Base-by-base conservation (phyloP, 116 monocot genomes). In the Papilionanthe hybrid region DNA sequence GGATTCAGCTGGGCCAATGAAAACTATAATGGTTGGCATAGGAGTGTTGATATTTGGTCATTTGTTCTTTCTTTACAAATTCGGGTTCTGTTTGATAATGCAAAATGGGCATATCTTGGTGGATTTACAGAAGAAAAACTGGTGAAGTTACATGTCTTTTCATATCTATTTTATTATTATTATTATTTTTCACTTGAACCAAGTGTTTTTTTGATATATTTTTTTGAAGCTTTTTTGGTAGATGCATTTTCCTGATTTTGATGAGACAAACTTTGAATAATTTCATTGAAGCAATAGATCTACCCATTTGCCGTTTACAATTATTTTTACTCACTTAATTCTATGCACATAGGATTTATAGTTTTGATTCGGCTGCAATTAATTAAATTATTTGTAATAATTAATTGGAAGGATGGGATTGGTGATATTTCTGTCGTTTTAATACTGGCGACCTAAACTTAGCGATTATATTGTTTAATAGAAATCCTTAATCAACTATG, bases 1-100 rank as follows among this genome's bases (percentile, higher is more conserved):
- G 84, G 81, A 37, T 99, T 99, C 82, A 92, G 89, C 78, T 99
- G 95, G 99, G 87, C 91, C 7, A 95, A 87, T 79, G 99, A 95
- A 20, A 83, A 88, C 55, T 99, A 99, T 80, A 93, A 86, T 79
- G 77, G 79, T 6, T 86, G 83, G 85, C 93, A 88, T 79, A 90
- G 99, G 83, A 87, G 90, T 32, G 72, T 85, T 50, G 95, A 95
- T 63, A 85, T 95, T 43, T 99, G 99, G 99, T 86, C 90, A 12
- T 99, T 93, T 82, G 86, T 99, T 49, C 83, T 99, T 55, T 87
- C 90, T 20, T 78, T 99, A 27, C 83, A 86, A 11, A 1, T 95
- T 32, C 84, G 86, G 48, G 72, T 93, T 79, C 75, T 93, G 20
- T 87, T 95, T 72, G 95, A 95, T 83, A 90, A 91, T 79, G 93